Evolutionary conservation across 73 alveolate species (phyloP).

Genomic region (Loxodes magnus): DNA sequence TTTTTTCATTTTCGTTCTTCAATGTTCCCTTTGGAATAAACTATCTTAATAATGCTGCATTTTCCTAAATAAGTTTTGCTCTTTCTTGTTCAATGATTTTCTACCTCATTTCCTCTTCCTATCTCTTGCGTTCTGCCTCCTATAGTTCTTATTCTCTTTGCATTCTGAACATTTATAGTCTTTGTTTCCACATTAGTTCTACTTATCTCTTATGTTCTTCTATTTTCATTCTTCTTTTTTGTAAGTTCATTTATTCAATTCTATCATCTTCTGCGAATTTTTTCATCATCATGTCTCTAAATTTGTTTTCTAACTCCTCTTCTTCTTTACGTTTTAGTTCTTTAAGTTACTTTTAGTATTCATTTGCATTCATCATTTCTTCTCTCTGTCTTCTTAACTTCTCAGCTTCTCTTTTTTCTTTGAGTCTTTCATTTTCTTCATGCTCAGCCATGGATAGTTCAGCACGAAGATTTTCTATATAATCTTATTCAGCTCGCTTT

Average conservation of each 20-base stretch:
- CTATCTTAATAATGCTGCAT: constrained; percentile 38
- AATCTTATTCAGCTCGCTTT: constrained; percentile 66
- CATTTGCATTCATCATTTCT: constrained; percentile 61
- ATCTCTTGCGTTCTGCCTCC: constrained; percentile 41
- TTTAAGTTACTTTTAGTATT: constrained; percentile 55
- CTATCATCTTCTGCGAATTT: constrained; percentile 77
- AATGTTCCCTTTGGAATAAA: constrained; percentile 54
- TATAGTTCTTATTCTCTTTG: constrained; percentile 60
- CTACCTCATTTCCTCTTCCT: constrained; percentile 56
- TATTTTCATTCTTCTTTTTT: constrained; percentile 72
- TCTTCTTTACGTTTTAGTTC: constrained; percentile 62
- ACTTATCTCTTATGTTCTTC: constrained; percentile 68
- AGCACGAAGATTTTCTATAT: constrained; percentile 66
- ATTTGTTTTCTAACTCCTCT: constrained; percentile 61
- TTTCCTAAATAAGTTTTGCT: constrained; percentile 60
- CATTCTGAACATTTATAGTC: constrained; percentile 42
- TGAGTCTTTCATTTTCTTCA: constrained; percentile 54
- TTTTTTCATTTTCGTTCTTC: background rate
- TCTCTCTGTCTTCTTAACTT: constrained; percentile 50
- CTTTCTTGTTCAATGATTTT: constrained; percentile 58
- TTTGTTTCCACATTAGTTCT: constrained; percentile 67
- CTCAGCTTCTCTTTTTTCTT: constrained; percentile 55
- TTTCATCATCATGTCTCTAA: constrained; percentile 54
- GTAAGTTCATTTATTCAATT: constrained; percentile 61
- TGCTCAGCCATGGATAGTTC: constrained; percentile 62